phyloP scores from a whole-genome alignment of 768 basidiomycete species.

The Cyclocybe aegerita region DNA sequence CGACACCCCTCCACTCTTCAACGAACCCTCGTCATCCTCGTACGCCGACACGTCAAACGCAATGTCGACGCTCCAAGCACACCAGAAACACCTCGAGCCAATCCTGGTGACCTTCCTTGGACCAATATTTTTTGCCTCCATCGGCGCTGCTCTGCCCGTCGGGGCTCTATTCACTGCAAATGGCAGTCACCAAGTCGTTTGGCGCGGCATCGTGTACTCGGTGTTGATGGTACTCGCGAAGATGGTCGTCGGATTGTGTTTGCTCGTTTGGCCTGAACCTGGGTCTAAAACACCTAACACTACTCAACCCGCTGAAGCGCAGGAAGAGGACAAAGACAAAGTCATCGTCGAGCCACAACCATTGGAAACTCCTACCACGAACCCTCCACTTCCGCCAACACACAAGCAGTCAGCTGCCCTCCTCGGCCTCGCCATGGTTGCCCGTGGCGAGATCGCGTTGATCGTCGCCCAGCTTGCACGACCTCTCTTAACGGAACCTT shows the following conservation, averaged over 20 bases:
- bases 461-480: slow-evolving; percentile 51
- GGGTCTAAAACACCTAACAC: not conserved
- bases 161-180: slow-evolving; percentile 39
- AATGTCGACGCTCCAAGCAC: slow-evolving; percentile 28
- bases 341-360: not conserved
- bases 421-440: slow-evolving; percentile 60
- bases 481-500: slow-evolving; percentile 23
- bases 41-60: not conserved
- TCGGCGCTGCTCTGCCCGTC: slow-evolving; percentile 57
- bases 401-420: slow-evolving; percentile 32
- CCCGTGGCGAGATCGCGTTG: slow-evolving; percentile 68
- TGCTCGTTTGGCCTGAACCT: slow-evolving; percentile 33
- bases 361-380: not conserved
- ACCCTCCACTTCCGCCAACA: not conserved
- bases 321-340: slow-evolving; percentile 1
- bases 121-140: slow-evolving; percentile 69
- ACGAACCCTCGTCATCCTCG: not conserved
- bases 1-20: not conserved
- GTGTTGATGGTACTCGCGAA: slow-evolving; percentile 59
- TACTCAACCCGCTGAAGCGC: not conserved
- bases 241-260: slow-evolving; percentile 44
- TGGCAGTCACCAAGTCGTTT: slow-evolving; percentile 34
- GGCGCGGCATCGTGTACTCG: slow-evolving; percentile 58
- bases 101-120: slow-evolving; percentile 43
- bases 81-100: slow-evolving; percentile 28